Conservation (phyloP, 371 early-diverging fungal species). For the Synchytrium microbalum region DNA sequence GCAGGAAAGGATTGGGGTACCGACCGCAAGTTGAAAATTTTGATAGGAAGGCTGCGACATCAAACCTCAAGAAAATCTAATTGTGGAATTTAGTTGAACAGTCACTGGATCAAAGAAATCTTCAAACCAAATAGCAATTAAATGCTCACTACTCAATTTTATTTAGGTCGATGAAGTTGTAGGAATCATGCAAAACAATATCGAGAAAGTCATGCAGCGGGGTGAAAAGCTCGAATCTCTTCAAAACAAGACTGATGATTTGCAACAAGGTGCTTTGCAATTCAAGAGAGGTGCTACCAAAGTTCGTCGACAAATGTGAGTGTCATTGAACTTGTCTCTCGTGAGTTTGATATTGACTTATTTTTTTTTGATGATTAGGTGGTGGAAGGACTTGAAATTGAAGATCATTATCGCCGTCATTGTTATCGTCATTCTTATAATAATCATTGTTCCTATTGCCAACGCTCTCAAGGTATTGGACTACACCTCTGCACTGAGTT, state of each 20-base stretch:
- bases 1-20: too few relatives aligned
- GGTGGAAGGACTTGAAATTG: slow-evolving; percentile 92
- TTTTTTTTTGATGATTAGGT: slow-evolving; percentile 48
- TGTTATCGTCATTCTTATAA: slow-evolving; percentile 23
- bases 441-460: not conserved
- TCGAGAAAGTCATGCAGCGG: slow-evolving; percentile 43
- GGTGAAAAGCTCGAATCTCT: slow-evolving; percentile 42
- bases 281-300: slow-evolving; percentile 77
- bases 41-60: too few relatives aligned
- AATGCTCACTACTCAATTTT: too few relatives aligned
- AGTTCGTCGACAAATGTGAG: slow-evolving; percentile 44
- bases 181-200: slow-evolving; percentile 47
- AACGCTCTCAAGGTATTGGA: slow-evolving; percentile 1
- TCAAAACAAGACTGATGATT: slow-evolving; percentile 58
- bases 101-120: too few relatives aligned
- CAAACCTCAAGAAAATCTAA: too few relatives aligned
- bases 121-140: too few relatives aligned
- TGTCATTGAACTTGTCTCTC: not conserved
- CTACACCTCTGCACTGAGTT: too few relatives aligned
- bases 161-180: slow-evolving; percentile 46
- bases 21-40: too few relatives aligned
- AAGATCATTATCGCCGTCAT: slow-evolving; percentile 70
- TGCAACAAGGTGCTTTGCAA: slow-evolving; percentile 69
- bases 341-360: slow-evolving; percentile 3
- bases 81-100: too few relatives aligned